A percentile compares a stretch with the other conserved stretches of the same genome.
These are phyloP conservation scores for Lycium barbarum DNA, from an alignment of 257 asterid species.

Conservation along the genomic window DNA sequence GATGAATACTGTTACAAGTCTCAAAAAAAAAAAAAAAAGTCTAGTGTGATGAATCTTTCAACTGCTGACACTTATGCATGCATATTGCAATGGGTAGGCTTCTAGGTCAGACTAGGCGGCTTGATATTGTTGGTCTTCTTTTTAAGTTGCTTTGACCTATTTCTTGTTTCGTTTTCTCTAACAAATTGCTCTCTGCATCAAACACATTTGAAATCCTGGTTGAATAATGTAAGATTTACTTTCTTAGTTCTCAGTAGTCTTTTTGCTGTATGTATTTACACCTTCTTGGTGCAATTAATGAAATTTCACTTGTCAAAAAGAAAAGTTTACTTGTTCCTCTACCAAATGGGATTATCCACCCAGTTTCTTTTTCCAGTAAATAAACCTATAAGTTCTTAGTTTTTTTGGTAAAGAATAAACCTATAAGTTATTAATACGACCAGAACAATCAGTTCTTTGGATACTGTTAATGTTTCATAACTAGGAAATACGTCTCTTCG, in stretches of 20 bases:
- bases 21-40: no score
- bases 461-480: constrained; percentile 17
- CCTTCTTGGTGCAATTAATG: neutral
- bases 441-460: neutral
- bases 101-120: constrained; percentile 18
- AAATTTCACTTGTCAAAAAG: neutral
- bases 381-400: neutral
- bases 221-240: neutral
- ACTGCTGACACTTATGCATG: constrained; percentile 1
- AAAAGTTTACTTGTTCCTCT: neutral
- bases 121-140: neutral
- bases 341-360: neutral
- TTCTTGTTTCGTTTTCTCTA: neutral
- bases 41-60: constrained; percentile 8
- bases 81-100: constrained; percentile 1
- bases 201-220: constrained; percentile 16
- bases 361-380: neutral
- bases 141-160: constrained; percentile 20
- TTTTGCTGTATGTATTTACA: neutral
- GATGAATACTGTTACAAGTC: no score
- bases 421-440: neutral
- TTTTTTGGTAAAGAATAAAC: neutral
- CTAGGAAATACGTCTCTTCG: neutral
- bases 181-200: neutral
- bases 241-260: constrained; percentile 5